Evolutionary conservation across 2,329 filamentous ascomycete genomes (phyloP).

Genomic region (Myriosclerotinia scirpicola): DNA sequence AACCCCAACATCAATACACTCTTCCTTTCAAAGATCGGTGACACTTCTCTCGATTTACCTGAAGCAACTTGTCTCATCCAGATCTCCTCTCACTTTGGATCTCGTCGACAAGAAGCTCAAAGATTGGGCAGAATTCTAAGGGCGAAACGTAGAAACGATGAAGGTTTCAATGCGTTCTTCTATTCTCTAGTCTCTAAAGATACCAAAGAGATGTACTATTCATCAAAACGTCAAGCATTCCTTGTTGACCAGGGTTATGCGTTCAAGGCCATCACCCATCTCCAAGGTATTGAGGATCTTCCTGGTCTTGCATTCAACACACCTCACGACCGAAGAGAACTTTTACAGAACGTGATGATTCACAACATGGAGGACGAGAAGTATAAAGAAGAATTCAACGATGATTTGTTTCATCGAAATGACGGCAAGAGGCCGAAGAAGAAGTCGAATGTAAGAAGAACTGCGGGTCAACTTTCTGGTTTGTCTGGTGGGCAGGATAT

Average conservation of each 20-base stretch:
- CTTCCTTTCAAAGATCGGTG: slow-evolving; percentile 95
- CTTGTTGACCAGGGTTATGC: slow-evolving; percentile 97
- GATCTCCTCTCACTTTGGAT: slow-evolving; percentile 96
- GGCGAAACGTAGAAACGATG: slow-evolving; percentile 93
- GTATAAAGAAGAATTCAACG: slow-evolving; percentile 39
- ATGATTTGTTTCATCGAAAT: slow-evolving; percentile 62
- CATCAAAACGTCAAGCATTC: slow-evolving; percentile 93
- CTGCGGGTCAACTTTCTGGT: slow-evolving; percentile 81
- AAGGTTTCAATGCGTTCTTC: slow-evolving; percentile 99
- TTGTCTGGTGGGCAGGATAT: slow-evolving; percentile 92
- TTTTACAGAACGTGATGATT: slow-evolving; percentile 85
- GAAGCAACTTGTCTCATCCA: slow-evolving; percentile 97
- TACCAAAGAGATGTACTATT: slow-evolving; percentile 97
- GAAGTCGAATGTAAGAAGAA: slow-evolving; percentile 68
- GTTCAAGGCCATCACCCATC: slow-evolving; percentile 97
- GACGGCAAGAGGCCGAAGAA: slow-evolving; percentile 44
- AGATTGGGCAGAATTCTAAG: slow-evolving; percentile 88
- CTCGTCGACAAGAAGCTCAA: slow-evolving; percentile 93
- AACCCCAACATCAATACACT: slow-evolving; percentile 88
- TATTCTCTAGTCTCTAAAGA: slow-evolving; percentile 97
- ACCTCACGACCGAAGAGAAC: slow-evolving; percentile 75
- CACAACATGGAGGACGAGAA: slow-evolving; percentile 62
- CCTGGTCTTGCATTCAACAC: slow-evolving; percentile 78
- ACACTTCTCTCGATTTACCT: slow-evolving; percentile 94
- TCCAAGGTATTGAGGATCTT: slow-evolving; percentile 86